These are phyloP conservation scores for Meredithiella fracta DNA, from an alignment of 2,329 filamentous ascomycete genomes.

Conservation along the genomic window DNA sequence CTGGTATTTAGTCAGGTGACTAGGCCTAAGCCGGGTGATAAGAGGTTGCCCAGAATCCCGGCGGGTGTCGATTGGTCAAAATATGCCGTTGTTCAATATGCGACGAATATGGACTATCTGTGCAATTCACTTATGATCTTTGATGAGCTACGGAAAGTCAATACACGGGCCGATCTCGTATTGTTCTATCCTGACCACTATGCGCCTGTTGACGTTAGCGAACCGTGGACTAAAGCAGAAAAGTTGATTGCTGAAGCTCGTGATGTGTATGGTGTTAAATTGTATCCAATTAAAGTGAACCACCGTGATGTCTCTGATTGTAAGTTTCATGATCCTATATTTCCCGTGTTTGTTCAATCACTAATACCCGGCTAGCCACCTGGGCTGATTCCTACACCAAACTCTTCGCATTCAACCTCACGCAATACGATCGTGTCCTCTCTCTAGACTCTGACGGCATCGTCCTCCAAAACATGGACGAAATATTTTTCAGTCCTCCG, in stretches of 20 bases:
- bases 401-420: slow-evolving; percentile 51
- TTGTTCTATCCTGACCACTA: slow-evolving; percentile 30
- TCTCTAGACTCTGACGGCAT: slow-evolving; percentile 47
- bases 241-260: slow-evolving; percentile 26
- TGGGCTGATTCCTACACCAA: slow-evolving; percentile 53
- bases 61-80: slow-evolving; percentile 25
- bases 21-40: too few species aligned
- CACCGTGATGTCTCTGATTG: slow-evolving; percentile 22
- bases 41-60: slow-evolving; percentile 2
- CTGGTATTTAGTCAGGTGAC: too few species aligned
- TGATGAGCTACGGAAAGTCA: slow-evolving; percentile 26
- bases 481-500: slow-evolving; percentile 50
- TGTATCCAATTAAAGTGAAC: slow-evolving; percentile 27
- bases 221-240: slow-evolving; percentile 19
- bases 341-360: not conserved
- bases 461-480: slow-evolving; percentile 48
- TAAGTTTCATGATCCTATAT: slow-evolving; percentile 17
- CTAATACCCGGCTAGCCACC: slow-evolving; percentile 23
- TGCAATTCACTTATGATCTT: slow-evolving; percentile 37
- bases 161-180: slow-evolving; percentile 28
- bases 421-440: slow-evolving; percentile 33
- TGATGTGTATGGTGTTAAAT: slow-evolving; percentile 28
- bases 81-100: slow-evolving; percentile 35
- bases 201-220: slow-evolving; percentile 19
- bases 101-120: slow-evolving; percentile 29